A percentile compares a stretch with the other conserved stretches of the same genome.
Evolutionary conservation across 345 rosid genomes (phyloP).

Genomic region (Nephelium lappaceum): DNA sequence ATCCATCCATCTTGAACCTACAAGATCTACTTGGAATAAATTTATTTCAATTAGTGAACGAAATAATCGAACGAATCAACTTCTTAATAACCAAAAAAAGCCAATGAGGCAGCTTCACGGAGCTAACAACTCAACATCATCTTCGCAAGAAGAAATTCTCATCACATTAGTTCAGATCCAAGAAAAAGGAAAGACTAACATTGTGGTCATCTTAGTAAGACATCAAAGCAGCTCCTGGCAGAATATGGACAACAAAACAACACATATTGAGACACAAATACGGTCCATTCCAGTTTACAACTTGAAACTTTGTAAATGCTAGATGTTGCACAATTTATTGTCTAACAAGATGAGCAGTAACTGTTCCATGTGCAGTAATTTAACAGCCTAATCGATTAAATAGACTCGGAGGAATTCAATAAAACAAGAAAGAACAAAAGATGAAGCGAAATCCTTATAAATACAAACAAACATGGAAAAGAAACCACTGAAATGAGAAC

Average conservation of each 20-base stretch:
- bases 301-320: no score
- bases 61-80: no score
- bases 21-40: constrained; percentile 1
- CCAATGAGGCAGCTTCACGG: no score
- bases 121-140: no score
- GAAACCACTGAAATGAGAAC: constrained; percentile 10
- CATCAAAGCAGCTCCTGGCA: no score
- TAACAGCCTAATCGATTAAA: not conserved
- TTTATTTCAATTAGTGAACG: not conserved
- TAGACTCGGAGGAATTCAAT: not conserved
- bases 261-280: no score
- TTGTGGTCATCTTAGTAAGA: no score
- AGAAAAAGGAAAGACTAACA: no score
- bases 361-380: not conserved
- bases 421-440: not conserved
- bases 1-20: not conserved
- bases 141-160: no score
- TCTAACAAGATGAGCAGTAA: not conserved
- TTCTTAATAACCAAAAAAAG: no score
- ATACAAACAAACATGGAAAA: constrained; percentile 1
- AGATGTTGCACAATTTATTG: not conserved
- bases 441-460: not conserved
- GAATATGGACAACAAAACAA: no score
- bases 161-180: no score
- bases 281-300: not conserved